Evolutionary conservation across 192 early-diverging fungal species (phyloP).

Genomic region (Oehlia diaphana): DNA sequence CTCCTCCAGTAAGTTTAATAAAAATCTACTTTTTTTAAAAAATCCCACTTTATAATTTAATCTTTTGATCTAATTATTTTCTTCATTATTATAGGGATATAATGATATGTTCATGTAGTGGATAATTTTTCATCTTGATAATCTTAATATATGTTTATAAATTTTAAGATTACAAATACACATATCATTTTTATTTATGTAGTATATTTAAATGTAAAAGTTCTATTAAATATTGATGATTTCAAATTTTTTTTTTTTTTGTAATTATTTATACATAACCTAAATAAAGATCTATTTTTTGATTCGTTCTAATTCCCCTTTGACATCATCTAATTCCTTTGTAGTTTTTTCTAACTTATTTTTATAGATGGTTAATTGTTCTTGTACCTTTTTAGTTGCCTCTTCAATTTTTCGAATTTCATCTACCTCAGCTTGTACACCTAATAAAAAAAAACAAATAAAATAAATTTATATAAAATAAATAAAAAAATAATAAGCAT

Average conservation of each 20-base stretch:
- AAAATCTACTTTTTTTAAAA: background rate
- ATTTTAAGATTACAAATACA: no score
- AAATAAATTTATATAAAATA: background rate
- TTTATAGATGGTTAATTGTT: conserved; percentile 55
- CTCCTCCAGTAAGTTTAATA: conserved; percentile 50
- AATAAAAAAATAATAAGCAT: background rate
- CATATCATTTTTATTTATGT: no score
- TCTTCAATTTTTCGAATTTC: conserved; percentile 66
- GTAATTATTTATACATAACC: background rate
- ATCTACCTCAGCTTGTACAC: conserved; percentile 64
- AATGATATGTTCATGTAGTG: conserved; percentile 30
- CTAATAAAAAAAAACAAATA: conserved; percentile 1
- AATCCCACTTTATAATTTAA: background rate
- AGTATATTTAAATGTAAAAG: background rate
- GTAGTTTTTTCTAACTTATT: conserved; percentile 42
- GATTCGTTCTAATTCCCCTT: conserved; percentile 10
- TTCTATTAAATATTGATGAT: background rate
- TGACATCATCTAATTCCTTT: conserved; percentile 47
- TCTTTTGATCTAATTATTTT: background rate
- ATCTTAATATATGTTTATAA: no score
- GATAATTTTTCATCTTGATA: no score
- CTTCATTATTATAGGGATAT: conserved; percentile 19
- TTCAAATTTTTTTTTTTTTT: background rate
- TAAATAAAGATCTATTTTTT: conserved; percentile 17
- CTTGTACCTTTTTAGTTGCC: conserved; percentile 58